A percentile compares a stretch with the other conserved stretches of the same genome.
These are phyloP conservation scores for Colletotrichum cordylinicola DNA, from an alignment of 2,329 filamentous ascomycete genomes.

Conservation along the genomic window DNA sequence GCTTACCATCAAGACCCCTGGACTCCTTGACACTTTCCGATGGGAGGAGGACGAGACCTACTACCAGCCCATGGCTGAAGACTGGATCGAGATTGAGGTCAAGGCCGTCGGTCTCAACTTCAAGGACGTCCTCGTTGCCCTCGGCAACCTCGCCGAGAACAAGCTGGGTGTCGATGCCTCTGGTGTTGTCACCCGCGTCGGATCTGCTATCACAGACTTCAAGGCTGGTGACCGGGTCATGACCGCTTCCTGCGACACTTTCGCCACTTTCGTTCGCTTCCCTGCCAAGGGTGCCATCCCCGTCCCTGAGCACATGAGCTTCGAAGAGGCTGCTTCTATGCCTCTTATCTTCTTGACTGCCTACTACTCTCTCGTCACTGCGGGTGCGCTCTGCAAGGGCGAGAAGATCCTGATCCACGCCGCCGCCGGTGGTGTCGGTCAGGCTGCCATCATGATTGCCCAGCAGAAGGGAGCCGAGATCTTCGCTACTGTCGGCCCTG, in stretches of 20 bases:
- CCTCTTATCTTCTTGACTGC: slow-evolving; percentile 34
- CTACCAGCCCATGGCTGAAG: neutral
- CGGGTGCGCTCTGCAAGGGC: slow-evolving; percentile 35
- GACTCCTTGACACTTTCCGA: slow-evolving; percentile 29
- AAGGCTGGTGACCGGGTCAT: slow-evolving; percentile 34
- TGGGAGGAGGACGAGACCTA: slow-evolving; percentile 25
- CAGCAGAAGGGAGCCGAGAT: slow-evolving; percentile 44
- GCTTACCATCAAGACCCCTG: slow-evolving; percentile 26
- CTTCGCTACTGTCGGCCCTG: slow-evolving; percentile 43
- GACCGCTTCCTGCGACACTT: slow-evolving; percentile 24
- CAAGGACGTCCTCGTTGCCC: slow-evolving; percentile 31
- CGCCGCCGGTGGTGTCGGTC: slow-evolving; percentile 43
- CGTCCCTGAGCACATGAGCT: slow-evolving; percentile 42
- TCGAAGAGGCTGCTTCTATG: slow-evolving; percentile 41
- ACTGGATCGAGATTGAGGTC: slow-evolving; percentile 30
- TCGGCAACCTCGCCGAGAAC: slow-evolving; percentile 26
- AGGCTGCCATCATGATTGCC: slow-evolving; percentile 43
- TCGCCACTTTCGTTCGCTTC: slow-evolving; percentile 28
- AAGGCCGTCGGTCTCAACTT: slow-evolving; percentile 32
- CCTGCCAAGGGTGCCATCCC: slow-evolving; percentile 29
- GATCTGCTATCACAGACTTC: slow-evolving; percentile 30
- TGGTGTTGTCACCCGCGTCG: slow-evolving; percentile 37
- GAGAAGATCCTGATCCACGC: slow-evolving; percentile 46
- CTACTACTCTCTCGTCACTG: slow-evolving; percentile 30
- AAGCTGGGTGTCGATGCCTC: slow-evolving; percentile 36